These are phyloP conservation scores for Podosphaera xanthii DNA, from an alignment of 2,329 filamentous ascomycete genomes.

Conservation along the genomic window DNA sequence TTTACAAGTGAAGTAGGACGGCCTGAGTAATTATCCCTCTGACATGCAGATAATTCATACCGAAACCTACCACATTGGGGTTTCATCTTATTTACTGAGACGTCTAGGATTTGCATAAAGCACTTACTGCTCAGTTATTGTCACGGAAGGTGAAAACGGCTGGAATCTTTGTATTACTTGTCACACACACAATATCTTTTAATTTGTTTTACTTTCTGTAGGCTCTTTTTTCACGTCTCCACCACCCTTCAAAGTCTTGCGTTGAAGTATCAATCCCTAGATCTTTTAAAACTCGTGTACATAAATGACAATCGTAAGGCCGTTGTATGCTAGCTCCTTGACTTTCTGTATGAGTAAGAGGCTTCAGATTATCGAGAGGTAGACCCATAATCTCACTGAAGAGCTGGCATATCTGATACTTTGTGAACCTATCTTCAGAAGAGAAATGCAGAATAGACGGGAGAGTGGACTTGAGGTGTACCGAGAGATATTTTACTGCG, in stretches of 20 bases:
- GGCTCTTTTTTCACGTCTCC: constrained; percentile 40
- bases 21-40: too few species aligned
- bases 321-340: constrained; percentile 49
- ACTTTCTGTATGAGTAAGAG: constrained; percentile 50
- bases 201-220: constrained; percentile 18
- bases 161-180: too few species aligned
- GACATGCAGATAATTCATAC: too few species aligned
- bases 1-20: too few species aligned
- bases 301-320: constrained; percentile 75
- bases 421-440: constrained; percentile 67
- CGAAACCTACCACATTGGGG: too few species aligned
- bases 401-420: constrained; percentile 65
- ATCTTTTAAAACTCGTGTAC: constrained; percentile 48
- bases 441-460: constrained; percentile 64
- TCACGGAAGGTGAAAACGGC: too few species aligned
- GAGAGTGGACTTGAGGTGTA: constrained; percentile 26
- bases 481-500: constrained; percentile 40
- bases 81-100: too few species aligned
- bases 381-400: constrained; percentile 64
- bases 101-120: too few species aligned
- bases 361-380: constrained; percentile 40
- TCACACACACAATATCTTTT: too few species aligned
- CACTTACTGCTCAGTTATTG: too few species aligned
- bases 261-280: constrained; percentile 54
- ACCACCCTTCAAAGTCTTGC: constrained; percentile 60